phyloP scores from a whole-genome alignment of 192 early-diverging fungal species.

The Rhizophlyctis rosea region DNA sequence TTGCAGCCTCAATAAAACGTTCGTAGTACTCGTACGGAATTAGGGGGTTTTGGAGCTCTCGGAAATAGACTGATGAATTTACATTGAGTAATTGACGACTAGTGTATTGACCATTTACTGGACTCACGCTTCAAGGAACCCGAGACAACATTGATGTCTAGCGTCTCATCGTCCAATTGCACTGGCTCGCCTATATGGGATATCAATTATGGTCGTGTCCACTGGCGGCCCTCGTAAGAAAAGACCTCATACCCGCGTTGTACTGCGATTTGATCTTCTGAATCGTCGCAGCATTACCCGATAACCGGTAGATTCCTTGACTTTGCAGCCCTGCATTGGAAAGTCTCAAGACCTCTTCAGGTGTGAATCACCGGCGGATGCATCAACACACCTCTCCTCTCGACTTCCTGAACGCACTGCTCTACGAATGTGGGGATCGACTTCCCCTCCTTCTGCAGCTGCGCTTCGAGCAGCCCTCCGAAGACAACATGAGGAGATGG shows the following conservation, averaged over 20 bases:
- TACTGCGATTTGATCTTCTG: slow-evolving; percentile 34
- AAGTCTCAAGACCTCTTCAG: slow-evolving; percentile 2
- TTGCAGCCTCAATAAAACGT: slow-evolving; percentile 46
- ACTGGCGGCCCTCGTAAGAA: too few relatives aligned
- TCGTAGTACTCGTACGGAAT: slow-evolving; percentile 56
- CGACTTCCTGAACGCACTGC: slow-evolving; percentile 40
- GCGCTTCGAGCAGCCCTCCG: slow-evolving; percentile 40
- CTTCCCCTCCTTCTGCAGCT: slow-evolving; percentile 23
- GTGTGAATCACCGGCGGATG: not conserved
- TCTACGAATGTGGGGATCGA: slow-evolving; percentile 42
- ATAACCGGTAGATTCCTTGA: slow-evolving; percentile 57
- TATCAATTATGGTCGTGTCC: too few relatives aligned
- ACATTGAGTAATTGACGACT: too few relatives aligned
- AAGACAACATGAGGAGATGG: slow-evolving; percentile 43
- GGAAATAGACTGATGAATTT: slow-evolving; percentile 48
- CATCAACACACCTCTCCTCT: slow-evolving; percentile 34
- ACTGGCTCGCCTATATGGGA: slow-evolving; percentile 44
- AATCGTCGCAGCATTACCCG: slow-evolving; percentile 45
- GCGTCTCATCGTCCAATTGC: slow-evolving; percentile 38
- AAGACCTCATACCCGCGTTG: slow-evolving; percentile 37
- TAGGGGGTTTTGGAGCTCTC: slow-evolving; percentile 53
- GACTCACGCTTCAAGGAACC: slow-evolving; percentile 49
- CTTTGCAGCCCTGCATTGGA: slow-evolving; percentile 31
- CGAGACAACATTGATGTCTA: slow-evolving; percentile 53
- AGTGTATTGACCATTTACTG: too few relatives aligned